Base-by-base conservation (phyloP, 106 monocot genomes). In the Acanthochlamys bracteata region DNA sequence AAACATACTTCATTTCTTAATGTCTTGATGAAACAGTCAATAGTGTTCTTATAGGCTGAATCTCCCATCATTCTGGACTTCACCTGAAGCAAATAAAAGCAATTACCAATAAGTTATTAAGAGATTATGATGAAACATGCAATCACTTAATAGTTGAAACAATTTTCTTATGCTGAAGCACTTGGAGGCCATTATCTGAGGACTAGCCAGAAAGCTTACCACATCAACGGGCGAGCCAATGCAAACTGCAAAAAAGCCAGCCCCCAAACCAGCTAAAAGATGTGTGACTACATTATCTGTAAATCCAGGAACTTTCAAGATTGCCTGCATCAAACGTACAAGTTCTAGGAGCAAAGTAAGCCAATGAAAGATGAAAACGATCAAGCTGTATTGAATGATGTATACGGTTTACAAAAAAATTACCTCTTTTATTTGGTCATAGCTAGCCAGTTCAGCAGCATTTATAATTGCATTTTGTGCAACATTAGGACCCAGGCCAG, bases 31-130 rank as follows among this genome's bases (percentile, higher is more conserved):
- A 98, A 98, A 75, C 91, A 98, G 79, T 98, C 91, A 46, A 98
- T 16, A 62, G 91, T 98, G 73, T 72, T 83, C 69, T 84, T 98
- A 80, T 98, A 98, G 25, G 85, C 43, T 49, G 96, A 78, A 71
- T 98, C 96, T 68, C 96, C 96, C 96, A 98, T 98, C 91, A 98
- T 98, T 88, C 91, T 88, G 26, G 91, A 98, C 49, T 98, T 98
- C 22, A 91, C 83, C 96, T 98, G 74, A 25, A 69, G 21, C n/a
- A 55, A 51, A 51, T 15, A 1, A 51, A 51, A 51, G 33, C 1
- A 33, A 33, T 33, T n/a, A n/a, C n/a, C n/a, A n/a, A n/a, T n/a
- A n/a, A n/a, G n/a, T n/a, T n/a, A n/a, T n/a, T n/a, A n/a, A n/a
- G n/a, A n/a, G n/a, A n/a, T n/a, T n/a, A n/a, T n/a, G n/a, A n/a